Percentiles rank a stretch among this genome's conserved stretches.
Conservation (phyloP, 305 asterid genomes). For the Withania somnifera region DNA sequence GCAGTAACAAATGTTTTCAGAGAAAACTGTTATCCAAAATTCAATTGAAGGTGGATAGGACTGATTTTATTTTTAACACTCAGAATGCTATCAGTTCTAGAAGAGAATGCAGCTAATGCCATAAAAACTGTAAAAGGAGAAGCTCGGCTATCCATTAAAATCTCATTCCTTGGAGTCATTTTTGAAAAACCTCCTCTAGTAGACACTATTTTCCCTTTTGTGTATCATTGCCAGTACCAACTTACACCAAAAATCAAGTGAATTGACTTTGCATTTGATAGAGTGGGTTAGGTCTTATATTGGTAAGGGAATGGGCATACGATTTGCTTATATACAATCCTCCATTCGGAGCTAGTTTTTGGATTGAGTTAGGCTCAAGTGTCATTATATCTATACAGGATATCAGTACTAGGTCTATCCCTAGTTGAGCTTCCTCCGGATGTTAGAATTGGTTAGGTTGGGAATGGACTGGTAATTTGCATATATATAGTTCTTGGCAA, state of each 20-base stretch:
- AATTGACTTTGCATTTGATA: background rate
- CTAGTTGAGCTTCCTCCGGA: no score
- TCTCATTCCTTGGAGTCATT: background rate
- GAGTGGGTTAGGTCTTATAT: no score
- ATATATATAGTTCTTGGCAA: no score
- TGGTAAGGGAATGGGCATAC: no score
- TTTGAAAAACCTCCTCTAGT: background rate
- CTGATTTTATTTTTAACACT: background rate
- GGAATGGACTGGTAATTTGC: no score
- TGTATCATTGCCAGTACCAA: background rate
- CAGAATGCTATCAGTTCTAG: background rate
- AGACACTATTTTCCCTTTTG: background rate
- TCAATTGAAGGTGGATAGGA: background rate
- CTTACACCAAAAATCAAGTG: background rate
- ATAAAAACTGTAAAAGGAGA: background rate
- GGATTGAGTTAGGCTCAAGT: no score
- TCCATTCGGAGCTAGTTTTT: no score
- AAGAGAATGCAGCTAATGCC: background rate
- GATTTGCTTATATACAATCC: no score
- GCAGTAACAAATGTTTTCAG: background rate
- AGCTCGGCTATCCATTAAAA: background rate
- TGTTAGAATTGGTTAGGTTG: no score
- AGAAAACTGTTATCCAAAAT: background rate
- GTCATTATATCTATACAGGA: no score
- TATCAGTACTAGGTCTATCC: no score